phyloP scores from a whole-genome alignment of 805 yeast genomes.

The Saccharomycopsis javanensis region DNA sequence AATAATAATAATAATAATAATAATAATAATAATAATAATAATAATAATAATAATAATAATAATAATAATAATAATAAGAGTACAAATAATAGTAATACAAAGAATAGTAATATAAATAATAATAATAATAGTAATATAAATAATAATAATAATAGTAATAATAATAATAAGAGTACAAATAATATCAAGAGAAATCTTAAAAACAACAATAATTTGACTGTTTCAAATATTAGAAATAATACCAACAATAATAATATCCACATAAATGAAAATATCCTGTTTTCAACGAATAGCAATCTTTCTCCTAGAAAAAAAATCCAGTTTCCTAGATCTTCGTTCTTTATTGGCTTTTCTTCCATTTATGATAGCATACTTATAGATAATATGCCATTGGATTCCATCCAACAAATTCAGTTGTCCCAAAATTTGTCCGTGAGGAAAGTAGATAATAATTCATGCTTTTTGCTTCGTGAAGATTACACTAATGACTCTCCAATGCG shows the following conservation, averaged over 20 bases:
- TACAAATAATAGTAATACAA: conserved; percentile 39
- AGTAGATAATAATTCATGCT: conserved; percentile 69
- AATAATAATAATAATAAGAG: background rate
- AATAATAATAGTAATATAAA: too few species aligned
- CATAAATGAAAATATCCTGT: background rate
- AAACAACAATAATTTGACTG: background rate
- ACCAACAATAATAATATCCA: conserved; percentile 2
- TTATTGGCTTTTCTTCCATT: conserved; percentile 80
- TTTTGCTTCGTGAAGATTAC: conserved; percentile 72
- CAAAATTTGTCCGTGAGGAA: conserved; percentile 60
- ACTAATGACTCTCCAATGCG: conserved; percentile 56
- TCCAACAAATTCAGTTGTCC: conserved; percentile 72
- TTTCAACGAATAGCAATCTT: conserved; percentile 20
- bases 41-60: background rate
- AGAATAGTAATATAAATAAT: conserved; percentile 4
- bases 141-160: too few species aligned
- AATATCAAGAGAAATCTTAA: background rate
- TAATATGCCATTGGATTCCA: conserved; percentile 51
- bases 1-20: background rate
- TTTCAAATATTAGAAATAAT: background rate
- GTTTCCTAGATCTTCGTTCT: conserved; percentile 82
- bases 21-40: background rate
- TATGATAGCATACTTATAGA: conserved; percentile 67
- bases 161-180: background rate
- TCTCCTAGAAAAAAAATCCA: conserved; percentile 40